Evolutionary conservation across 305 asterid genomes (phyloP), one percentile per base, ranked within the genome.

Genomic region (Lippia alba): DNA sequence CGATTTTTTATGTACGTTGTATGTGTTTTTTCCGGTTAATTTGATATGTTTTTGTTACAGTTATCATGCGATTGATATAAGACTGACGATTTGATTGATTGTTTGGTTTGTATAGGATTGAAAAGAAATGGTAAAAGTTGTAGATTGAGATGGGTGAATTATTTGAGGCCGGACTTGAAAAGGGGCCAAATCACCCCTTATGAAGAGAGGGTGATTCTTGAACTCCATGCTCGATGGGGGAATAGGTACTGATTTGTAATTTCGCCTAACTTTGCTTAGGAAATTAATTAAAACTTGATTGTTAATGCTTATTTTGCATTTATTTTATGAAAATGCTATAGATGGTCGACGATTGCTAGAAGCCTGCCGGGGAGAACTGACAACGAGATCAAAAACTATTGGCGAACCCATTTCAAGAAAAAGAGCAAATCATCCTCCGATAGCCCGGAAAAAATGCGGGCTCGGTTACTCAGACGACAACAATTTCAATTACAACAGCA

Each of bases 261-360:
- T 39, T 63, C n/a, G 2, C 15, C 17, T 12, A 48, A 48, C 0
- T n/a, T 48, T 48, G 16, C 15, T 11, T 12, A 48, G 3, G 30
- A 24, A 24, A 24, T 24, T 3, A 8, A 6, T 44, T 44, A 44
- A 44, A 8, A 2, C 14, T 7, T 44, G 12, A 8, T 44, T 44
- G 12, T 5, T 44, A 8, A 15, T 65, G n/a, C n/a, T n/a, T n/a
- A n/a, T 57, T 41, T 17, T 49, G 12, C 41, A 36, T 4, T 36
- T 36, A 36, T 36, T 59, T 53, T 12, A 54, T 65, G 55, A 9
- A 36, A 20, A 4, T 36, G 5, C 5, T 44, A 39, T 16, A 91
- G 97, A 72, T 91, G 97, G 97, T 91, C 97, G 3, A 87, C 91
- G 0, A 91, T 91, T 75, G 97, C 97, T 3, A 80, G 95, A 81